phyloP scores from a whole-genome alignment of 2,329 filamentous ascomycete species.

The Colletotrichum falcatum region DNA sequence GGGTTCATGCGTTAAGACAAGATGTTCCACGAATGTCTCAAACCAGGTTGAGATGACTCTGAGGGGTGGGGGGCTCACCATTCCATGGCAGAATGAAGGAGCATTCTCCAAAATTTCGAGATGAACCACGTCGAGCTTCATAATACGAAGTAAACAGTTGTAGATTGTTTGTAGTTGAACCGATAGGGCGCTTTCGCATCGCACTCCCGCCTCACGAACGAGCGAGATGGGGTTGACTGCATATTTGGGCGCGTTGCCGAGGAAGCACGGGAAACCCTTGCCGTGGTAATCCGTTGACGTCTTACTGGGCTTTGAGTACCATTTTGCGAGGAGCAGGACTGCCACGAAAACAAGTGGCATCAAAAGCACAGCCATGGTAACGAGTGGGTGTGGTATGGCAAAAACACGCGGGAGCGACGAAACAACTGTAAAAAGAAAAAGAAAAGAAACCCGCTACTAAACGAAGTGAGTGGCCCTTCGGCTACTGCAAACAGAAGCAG shows the following conservation, averaged over 20 bases:
- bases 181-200: constrained; percentile 37
- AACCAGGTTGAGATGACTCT: constrained; percentile 22
- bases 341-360: background rate
- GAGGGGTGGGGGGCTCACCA: constrained; percentile 28
- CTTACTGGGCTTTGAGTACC: constrained; percentile 19
- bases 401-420: background rate
- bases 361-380: constrained; percentile 6
- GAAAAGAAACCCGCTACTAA: background rate
- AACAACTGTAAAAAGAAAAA: background rate
- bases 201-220: constrained; percentile 24
- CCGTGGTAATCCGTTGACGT: constrained; percentile 41
- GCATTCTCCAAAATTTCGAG: constrained; percentile 38
- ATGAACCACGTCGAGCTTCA: constrained; percentile 34
- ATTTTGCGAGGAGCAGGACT: constrained; percentile 20
- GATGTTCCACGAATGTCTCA: constrained; percentile 26
- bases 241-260: constrained; percentile 16
- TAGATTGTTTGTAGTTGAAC: constrained; percentile 23
- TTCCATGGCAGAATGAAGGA: constrained; percentile 37
- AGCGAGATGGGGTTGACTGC: constrained; percentile 25
- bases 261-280: constrained; percentile 40
- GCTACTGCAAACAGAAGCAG: background rate
- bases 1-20: constrained; percentile 8
- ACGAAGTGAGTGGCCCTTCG: background rate
- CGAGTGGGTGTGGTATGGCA: background rate
- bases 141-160: constrained; percentile 37